phyloP scores from a whole-genome alignment of 2,329 filamentous ascomycete species.

The Exophiala alcalophila region DNA sequence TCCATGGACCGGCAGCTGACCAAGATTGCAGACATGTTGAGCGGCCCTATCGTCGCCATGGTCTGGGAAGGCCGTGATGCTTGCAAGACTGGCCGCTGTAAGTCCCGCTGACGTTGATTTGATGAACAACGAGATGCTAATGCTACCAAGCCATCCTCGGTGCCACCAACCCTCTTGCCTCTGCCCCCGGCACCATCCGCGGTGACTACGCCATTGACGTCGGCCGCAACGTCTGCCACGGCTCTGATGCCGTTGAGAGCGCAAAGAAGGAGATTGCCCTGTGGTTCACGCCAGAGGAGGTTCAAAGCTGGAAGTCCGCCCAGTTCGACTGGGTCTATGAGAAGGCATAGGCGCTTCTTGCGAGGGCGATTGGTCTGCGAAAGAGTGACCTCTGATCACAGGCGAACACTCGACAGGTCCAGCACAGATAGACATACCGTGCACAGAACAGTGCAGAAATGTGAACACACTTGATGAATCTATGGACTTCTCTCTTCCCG shows the following conservation, averaged over 20 bases:
- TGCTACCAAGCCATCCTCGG: slow-evolving; percentile 71
- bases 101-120: slow-evolving; percentile 36
- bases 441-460: too few species aligned
- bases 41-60: slow-evolving; percentile 97
- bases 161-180: slow-evolving; percentile 97
- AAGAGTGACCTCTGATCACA: too few species aligned
- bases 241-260: slow-evolving; percentile 96
- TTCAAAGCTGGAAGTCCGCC: slow-evolving; percentile 79
- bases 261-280: slow-evolving; percentile 99
- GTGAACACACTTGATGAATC: too few species aligned
- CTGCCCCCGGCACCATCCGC: slow-evolving; percentile 95
- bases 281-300: slow-evolving; percentile 91
- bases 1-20: slow-evolving; percentile 13
- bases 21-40: slow-evolving; percentile 74
- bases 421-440: background rate
- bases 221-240: slow-evolving; percentile 99
- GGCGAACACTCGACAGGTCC: too few species aligned
- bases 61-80: slow-evolving; percentile 99
- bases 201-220: slow-evolving; percentile 85
- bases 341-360: slow-evolving; percentile 56
- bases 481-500: too few species aligned
- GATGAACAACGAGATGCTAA: slow-evolving; percentile 25
- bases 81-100: slow-evolving; percentile 96
- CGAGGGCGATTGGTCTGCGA: background rate
- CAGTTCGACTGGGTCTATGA: slow-evolving; percentile 97